Evolutionary conservation across 78 protist species (phyloP), one percentile per base, ranked within the genome.

Genomic region (Dictyostelium intermedium): DNA sequence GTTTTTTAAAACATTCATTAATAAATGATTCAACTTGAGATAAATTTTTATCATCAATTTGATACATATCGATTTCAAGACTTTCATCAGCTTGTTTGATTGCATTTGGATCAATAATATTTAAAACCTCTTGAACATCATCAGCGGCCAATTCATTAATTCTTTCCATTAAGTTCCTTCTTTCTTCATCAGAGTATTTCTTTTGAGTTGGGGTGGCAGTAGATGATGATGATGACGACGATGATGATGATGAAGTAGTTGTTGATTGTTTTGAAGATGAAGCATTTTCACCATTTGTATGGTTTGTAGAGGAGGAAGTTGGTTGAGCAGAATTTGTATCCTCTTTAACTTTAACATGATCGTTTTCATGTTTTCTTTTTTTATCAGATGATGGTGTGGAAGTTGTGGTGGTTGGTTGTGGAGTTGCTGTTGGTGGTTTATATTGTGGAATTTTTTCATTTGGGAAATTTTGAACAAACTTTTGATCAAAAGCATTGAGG

Each of bases 51-150:
- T 85, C 91, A 85, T 77, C 83, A 85, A 85, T 77, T 85, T 85
- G 47, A 47, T 85, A 73, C 91, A 85, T 85, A 73, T 85, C 91
- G 9, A 85, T 85, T 74, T 85, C 91, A 73, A 74, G 69, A 34
- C 73, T 37, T 74, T 85, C 91, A 85, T 73, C 91, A 50, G n/a
- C 76, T 45, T 70, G 45, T 18, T 73, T 85, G 30, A 85, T 85
- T n/a, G 91, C 91, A 27, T 45, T 43, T 85, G 82, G 91, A 32
- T 85, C 83, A 20, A 85, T 85, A 20, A 85, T 85, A 20, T 43
- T 61, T 32, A 85, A 47, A 27, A 85, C 79, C 6, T 14, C 27
- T 30, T 37, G 60, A 30, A 73, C 47, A 41, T 85, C 81, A 18
- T 41, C 83, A 18, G 45, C 37, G 10, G 27, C 32, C 34, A 85